Conservation (phyloP, 495 filamentous ascomycete species). For the Peziza echinospora region DNA sequence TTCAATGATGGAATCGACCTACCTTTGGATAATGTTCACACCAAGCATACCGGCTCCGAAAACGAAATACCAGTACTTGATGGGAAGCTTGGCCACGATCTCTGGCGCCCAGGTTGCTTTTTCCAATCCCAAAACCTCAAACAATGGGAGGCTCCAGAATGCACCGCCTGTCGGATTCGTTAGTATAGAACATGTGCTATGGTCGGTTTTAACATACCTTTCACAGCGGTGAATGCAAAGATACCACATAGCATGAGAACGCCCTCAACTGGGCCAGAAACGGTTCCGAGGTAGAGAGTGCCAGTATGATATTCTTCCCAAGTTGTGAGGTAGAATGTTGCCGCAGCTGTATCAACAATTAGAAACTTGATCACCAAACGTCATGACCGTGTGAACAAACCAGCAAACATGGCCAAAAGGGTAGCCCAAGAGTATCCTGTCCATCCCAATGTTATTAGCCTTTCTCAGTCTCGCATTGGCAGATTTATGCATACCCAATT, state of each 20-base stretch:
- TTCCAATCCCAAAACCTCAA: slow-evolving; percentile 48
- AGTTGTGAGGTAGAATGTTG: slow-evolving; percentile 77
- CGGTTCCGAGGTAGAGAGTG: slow-evolving; percentile 71
- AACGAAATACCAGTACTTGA: slow-evolving; percentile 83
- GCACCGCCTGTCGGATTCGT: slow-evolving; percentile 29
- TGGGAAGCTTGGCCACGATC: slow-evolving; percentile 50
- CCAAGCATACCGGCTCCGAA: slow-evolving; percentile 66
- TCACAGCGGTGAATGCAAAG: slow-evolving; percentile 64
- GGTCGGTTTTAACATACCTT: slow-evolving; percentile 38
- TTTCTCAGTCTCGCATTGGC: no score
- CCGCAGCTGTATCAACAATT: no score
- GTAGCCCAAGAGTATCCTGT: slow-evolving; percentile 63
- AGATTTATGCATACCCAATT: slow-evolving; percentile 39
- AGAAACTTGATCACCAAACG: no score
- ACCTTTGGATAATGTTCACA: slow-evolving; percentile 54
- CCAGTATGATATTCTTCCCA: slow-evolving; percentile 99
- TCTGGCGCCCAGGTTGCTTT: no score
- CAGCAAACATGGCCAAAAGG: slow-evolving; percentile 60
- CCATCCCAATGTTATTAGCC: no score
- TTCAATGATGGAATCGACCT: not conserved
- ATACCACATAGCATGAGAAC: slow-evolving; percentile 64
- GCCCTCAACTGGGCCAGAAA: slow-evolving; percentile 91
- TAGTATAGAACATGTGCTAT: not conserved
- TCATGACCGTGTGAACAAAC: no score
- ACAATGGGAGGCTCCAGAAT: slow-evolving; percentile 76